Evolutionary conservation across 1,284 basidiomycete genomes (phyloP), one percentile per base, ranked within the genome.

Genomic region (Anthracocystis walkeri): DNA sequence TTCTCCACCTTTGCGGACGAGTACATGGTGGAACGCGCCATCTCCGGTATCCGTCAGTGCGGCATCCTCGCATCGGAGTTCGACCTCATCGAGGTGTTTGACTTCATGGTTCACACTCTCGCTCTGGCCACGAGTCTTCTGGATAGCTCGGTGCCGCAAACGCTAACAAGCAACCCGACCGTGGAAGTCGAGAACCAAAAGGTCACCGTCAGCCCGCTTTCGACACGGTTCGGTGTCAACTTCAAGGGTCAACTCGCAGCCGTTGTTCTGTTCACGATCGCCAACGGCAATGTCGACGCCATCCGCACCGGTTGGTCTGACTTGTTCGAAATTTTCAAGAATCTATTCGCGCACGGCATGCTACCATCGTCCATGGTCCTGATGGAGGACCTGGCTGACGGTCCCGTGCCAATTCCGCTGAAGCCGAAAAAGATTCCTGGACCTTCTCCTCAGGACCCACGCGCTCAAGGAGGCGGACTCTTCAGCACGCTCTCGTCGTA

Each of bases 281-380:
- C 97, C 18, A 97, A 98, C 80, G 93, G 95, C 8, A 95, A 98
- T 84, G 94, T 93, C n/a, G 92, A 94, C 78, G 92, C 94, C 5
- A 90, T 99, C 59, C 90, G 95, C 40, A 92, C 94, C 84, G 95
- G 96, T 18, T 99, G 97, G 97, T 90, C 77, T 14, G 80, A 53
- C 83, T 94, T 99, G 64, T 97, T 99, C 80, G 95, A 97, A 85
- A 97, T 99, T 90, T 95, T 97, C 87, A 92, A 96, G 82, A 97
- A 95, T 38, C 88, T 99, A 25, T 99, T 99, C 87, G 87, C 96
- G 46, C 93, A 97, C 84, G 95, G 94, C 4, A 88, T 99, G 29
- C 87, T 99, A 8, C 79, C 82, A 1, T 23, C 95, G 5, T 88
- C 90, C 57, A 92, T 99, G 91, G 87, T 95, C n/a, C 92, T 93